Conservation (phyloP, 2,329 filamentous ascomycete genomes). For the Seiridium cupressi region DNA sequence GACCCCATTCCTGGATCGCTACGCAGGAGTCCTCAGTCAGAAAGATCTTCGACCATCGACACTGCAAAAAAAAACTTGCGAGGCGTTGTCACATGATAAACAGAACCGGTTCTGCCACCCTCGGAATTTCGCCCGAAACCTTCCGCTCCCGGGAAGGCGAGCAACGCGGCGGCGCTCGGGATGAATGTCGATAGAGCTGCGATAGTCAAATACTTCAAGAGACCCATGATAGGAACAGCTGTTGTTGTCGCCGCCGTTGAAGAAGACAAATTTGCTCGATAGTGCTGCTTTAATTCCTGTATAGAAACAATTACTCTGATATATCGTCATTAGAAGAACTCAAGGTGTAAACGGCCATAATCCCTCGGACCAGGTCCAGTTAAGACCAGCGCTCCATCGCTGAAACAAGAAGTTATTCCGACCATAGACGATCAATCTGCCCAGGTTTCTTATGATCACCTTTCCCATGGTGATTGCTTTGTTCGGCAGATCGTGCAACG, state of each 20-base stretch:
- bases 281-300: too few relatives aligned
- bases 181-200: constrained; percentile 9
- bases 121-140: constrained; percentile 45
- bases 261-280: too few relatives aligned
- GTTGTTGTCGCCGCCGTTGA: too few relatives aligned
- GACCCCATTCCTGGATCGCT: constrained; percentile 46
- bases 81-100: constrained; percentile 46
- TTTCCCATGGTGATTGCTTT: too few relatives aligned
- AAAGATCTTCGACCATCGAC: too few relatives aligned
- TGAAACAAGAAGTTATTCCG: neutral
- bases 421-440: neutral
- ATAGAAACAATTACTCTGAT: too few relatives aligned
- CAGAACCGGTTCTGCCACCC: constrained; percentile 43
- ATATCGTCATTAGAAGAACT: too few relatives aligned
- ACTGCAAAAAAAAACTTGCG: constrained; percentile 18
- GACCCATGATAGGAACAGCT: constrained; percentile 13
- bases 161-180: constrained; percentile 11
- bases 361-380: too few relatives aligned
- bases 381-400: too few relatives aligned
- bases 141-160: constrained; percentile 50
- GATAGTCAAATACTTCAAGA: constrained; percentile 13
- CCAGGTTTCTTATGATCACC: too few relatives aligned
- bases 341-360: too few relatives aligned
- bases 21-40: neutral
- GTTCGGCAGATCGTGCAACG: neutral